Percentiles rank a stretch among this genome's conserved stretches.
Conservation (phyloP, 1,284 basidiomycete species). For the Moesziomyces aphidis region DNA sequence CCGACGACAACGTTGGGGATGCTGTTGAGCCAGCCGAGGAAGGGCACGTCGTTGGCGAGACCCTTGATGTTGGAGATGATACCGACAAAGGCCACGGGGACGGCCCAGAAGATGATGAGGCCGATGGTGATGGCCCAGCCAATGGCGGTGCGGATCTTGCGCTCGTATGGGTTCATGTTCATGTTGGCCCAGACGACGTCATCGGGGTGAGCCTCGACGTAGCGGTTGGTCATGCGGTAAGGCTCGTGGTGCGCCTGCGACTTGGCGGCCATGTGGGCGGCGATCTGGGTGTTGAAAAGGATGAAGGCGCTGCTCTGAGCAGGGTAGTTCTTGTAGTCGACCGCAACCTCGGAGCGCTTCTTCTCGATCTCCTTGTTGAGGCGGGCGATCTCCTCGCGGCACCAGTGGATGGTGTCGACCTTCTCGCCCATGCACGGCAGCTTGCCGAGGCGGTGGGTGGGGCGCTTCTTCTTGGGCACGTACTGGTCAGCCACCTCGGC, state of each 20-base stretch:
- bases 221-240: slow-evolving; percentile 60
- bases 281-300: slow-evolving; percentile 91
- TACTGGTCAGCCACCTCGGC: slow-evolving; percentile 59
- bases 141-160: slow-evolving; percentile 72
- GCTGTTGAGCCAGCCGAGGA: slow-evolving; percentile 84
- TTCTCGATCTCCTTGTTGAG: slow-evolving; percentile 72
- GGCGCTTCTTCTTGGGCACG: slow-evolving; percentile 71
- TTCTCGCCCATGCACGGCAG: slow-evolving; percentile 78
- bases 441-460: slow-evolving; percentile 79
- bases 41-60: slow-evolving; percentile 76
- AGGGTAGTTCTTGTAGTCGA: slow-evolving; percentile 72
- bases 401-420: slow-evolving; percentile 87
- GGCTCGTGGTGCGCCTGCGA: slow-evolving; percentile 57
- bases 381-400: slow-evolving; percentile 73
- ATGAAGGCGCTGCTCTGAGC: slow-evolving; percentile 78
- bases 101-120: slow-evolving; percentile 75
- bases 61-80: slow-evolving; percentile 82
- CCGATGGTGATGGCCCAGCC: slow-evolving; percentile 73
- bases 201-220: slow-evolving; percentile 59
- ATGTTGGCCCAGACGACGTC: slow-evolving; percentile 94
- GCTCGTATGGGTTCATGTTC: slow-evolving; percentile 87
- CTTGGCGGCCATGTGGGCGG: slow-evolving; percentile 67
- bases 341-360: slow-evolving; percentile 76
- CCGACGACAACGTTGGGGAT: slow-evolving; percentile 73
- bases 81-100: slow-evolving; percentile 79